A percentile compares a stretch with the other conserved stretches of the same genome.
These are phyloP conservation scores for Thermothielavioides terrestris DNA, from an alignment of 495 filamentous ascomycete genomes.

Conservation along the genomic window DNA sequence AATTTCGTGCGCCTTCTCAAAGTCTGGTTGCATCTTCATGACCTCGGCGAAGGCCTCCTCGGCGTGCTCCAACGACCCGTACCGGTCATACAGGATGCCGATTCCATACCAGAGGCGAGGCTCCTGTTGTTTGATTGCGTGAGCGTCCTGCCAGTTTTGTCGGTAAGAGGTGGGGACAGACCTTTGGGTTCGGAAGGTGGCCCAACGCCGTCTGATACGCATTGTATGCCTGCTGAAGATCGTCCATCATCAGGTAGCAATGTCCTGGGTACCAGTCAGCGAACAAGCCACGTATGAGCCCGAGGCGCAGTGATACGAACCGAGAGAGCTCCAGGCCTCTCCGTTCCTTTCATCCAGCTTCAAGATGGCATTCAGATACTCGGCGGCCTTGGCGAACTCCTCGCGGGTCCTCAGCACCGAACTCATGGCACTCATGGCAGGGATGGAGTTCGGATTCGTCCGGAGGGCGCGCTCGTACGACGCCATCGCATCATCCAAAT, in stretches of 20 bases:
- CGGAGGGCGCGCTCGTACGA: constrained; percentile 84
- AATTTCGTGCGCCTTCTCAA: constrained; percentile 98
- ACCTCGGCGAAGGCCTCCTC: constrained; percentile 98
- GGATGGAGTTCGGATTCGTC: constrained; percentile 81
- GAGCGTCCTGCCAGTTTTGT: neutral
- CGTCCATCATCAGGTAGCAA: constrained; percentile 99
- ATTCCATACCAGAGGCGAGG: constrained; percentile 99
- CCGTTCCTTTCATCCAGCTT: constrained; percentile 84
- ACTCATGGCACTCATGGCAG: constrained; percentile 91
- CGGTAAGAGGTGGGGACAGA: constrained; percentile 29
- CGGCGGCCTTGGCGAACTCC: constrained; percentile 87
- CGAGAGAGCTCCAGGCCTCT: constrained; percentile 93
- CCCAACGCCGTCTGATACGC: constrained; percentile 95
- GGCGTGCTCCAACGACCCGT: constrained; percentile 93
- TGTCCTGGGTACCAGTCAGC: constrained; percentile 52
- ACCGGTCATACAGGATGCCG: constrained; percentile 94
- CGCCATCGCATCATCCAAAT: constrained; percentile 75
- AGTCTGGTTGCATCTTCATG: constrained; percentile 97
- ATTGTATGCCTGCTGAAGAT: constrained; percentile 93
- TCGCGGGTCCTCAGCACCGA: constrained; percentile 84
- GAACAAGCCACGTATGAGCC: too few species aligned
- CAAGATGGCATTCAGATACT: constrained; percentile 84
- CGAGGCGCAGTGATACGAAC: constrained; percentile 48
- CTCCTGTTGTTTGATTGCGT: constrained; percentile 52
- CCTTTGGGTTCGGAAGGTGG: constrained; percentile 90